Base-by-base conservation (phyloP, 2,329 filamentous ascomycete genomes). In the Fusarium papillatum region DNA sequence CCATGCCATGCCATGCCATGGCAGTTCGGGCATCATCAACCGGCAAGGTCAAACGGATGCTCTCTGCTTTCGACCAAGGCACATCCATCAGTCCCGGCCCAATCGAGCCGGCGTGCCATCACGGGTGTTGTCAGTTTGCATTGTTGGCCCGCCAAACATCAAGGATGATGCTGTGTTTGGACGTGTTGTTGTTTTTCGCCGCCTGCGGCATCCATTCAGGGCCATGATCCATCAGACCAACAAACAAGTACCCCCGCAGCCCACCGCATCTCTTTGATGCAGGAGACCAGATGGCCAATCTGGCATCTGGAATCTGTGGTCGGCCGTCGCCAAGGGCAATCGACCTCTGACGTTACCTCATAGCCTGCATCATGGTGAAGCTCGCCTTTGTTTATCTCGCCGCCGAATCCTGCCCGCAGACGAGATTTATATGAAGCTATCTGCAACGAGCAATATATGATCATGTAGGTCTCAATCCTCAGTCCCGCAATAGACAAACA, bases 61-160 rank as follows among this genome's bases (percentile, higher is more conserved):
- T 48, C 36, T 59, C 26, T 55, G 39, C 7, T 31, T 39, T 71
- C 66, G 43, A 70, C 55, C 46, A 68, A 53, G 50, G 61, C 31
- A 69, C 60, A 50, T 63, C 62, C 39, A n/a, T 29, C 34, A 48
- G 39, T 63, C 34, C 55, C 38, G 57, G 36, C 16, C 66, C 66
- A 73, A 61, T 63, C 17, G 65, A 53, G 48, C 39, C 59, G 36
- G 60, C 41, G 38, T 60, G 38, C n/a, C 22, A 62, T 29, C 50
- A 70, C 36, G 19, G 26, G 38, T 64, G 46, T 39, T 67, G 72
- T 62, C 60, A 55, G 66, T 67, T 26, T 65, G 68, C 74, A 67
- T 72, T 71, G 74, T 76, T 72, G 74, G 68, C 74, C 74, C 46
- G 74, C 64, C 74, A 74, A 71, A 71, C 29, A 53, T 71, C 70